phyloP scores from a whole-genome alignment of 2,329 filamentous ascomycete genomes.

The Coleophoma eucalyptorum region DNA sequence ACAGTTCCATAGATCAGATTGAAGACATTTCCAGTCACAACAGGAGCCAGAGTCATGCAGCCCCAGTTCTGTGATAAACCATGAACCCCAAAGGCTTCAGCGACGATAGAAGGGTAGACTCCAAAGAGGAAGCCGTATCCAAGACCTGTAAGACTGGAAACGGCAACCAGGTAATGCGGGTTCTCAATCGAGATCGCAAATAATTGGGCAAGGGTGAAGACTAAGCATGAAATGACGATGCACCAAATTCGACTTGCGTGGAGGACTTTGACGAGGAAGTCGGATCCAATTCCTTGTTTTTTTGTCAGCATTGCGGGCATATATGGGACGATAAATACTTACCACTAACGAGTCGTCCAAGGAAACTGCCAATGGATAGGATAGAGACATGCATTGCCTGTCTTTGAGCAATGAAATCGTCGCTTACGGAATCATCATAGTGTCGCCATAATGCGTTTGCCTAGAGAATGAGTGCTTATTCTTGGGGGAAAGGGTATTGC shows the following conservation, averaged over 20 bases:
- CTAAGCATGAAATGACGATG: constrained; percentile 68
- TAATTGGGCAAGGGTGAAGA: constrained; percentile 79
- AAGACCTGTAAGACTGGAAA: constrained; percentile 81
- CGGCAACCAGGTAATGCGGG: constrained; percentile 70
- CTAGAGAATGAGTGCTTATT: constrained; percentile 22
- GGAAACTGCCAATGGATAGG: constrained; percentile 83
- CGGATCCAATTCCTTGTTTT: constrained; percentile 73
- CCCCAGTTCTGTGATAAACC: constrained; percentile 96
- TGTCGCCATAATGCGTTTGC: constrained; percentile 81
- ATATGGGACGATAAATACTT: constrained; percentile 25
- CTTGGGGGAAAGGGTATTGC: background rate
- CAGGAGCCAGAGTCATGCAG: constrained; percentile 85
- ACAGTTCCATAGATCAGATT: constrained; percentile 86
- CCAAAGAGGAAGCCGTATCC: constrained; percentile 94
- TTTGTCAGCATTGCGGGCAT: constrained; percentile 12
- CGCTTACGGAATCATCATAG: constrained; percentile 69
- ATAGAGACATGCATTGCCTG: constrained; percentile 94
- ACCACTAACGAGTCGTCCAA: constrained; percentile 76
- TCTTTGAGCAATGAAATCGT: constrained; percentile 72
- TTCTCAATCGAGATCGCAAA: constrained; percentile 72
- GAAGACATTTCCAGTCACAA: constrained; percentile 85
- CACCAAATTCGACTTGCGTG: constrained; percentile 88
- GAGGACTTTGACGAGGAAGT: constrained; percentile 79
- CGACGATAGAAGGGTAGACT: constrained; percentile 84
- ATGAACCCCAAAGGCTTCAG: constrained; percentile 86